Conservation (phyloP, 495 filamentous ascomycete genomes). For the Penicillium manginii region DNA sequence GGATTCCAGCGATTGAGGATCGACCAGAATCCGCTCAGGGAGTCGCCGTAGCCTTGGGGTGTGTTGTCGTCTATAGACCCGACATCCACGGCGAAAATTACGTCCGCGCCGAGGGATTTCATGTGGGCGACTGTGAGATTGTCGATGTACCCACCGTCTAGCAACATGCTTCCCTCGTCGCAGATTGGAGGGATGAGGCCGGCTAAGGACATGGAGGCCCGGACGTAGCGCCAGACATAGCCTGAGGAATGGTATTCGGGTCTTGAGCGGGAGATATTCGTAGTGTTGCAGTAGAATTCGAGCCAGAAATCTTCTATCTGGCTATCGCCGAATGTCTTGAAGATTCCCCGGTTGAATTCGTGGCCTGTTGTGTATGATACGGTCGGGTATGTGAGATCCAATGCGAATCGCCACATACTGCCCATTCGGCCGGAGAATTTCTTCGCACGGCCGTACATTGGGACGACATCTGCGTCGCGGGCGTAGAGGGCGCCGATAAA, state of each 20-base stretch:
- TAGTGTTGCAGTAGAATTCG: constrained; percentile 98
- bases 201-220: constrained; percentile 94
- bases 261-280: constrained; percentile 90
- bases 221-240: constrained; percentile 95
- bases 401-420: constrained; percentile 94
- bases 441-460: constrained; percentile 94
- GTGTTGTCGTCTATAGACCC: constrained; percentile 88
- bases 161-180: constrained; percentile 93
- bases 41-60: constrained; percentile 90
- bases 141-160: constrained; percentile 96
- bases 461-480: constrained; percentile 93
- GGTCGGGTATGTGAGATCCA: constrained; percentile 94
- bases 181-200: constrained; percentile 92
- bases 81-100: constrained; percentile 96
- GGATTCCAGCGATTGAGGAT: constrained; percentile 96
- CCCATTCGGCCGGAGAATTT: constrained; percentile 97
- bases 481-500: constrained; percentile 97
- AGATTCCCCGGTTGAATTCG: constrained; percentile 98
- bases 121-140: constrained; percentile 97
- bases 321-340: constrained; percentile 94
- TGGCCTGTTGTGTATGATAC: constrained; percentile 96
- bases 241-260: constrained; percentile 91
- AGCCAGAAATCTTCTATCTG: constrained; percentile 99
- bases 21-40: constrained; percentile 93
- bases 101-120: constrained; percentile 89